These are phyloP conservation scores for Hypoxylon sp. DNA, from an alignment of 2,329 filamentous ascomycete species.

Conservation along the genomic window DNA sequence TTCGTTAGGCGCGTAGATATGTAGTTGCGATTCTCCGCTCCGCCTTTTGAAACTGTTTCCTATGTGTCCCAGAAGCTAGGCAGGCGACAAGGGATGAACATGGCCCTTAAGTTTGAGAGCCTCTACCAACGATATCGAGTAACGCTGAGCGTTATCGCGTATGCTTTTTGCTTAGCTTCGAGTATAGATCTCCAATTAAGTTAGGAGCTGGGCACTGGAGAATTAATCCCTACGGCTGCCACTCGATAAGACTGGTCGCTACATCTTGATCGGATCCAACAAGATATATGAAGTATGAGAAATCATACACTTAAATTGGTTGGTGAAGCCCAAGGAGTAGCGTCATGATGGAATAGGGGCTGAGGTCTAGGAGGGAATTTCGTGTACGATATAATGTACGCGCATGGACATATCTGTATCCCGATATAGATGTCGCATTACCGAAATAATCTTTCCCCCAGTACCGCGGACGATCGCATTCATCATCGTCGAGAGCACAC, in stretches of 20 bases:
- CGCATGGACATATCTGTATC: not conserved
- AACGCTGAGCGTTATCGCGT: not conserved
- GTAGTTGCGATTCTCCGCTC: no score
- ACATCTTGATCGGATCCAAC: not conserved
- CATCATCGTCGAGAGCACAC: not conserved
- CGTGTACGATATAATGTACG: not conserved
- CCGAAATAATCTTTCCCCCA: conserved; percentile 1
- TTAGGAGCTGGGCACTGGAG: not conserved
- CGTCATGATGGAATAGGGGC: not conserved
- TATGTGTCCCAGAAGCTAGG: not conserved
- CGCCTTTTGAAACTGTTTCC: not conserved
- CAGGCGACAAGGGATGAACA: not conserved
- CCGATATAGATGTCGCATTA: not conserved
- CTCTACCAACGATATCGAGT: not conserved
- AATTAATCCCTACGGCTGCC: not conserved
- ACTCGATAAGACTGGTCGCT: not conserved
- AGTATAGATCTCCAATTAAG: not conserved
- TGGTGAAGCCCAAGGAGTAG: not conserved
- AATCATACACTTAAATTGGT: not conserved
- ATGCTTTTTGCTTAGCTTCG: not conserved
- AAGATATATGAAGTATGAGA: not conserved
- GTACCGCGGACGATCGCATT: not conserved
- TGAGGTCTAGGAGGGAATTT: no score
- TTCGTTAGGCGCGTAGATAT: no score
- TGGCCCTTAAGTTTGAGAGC: not conserved